Percentiles rank a stretch among this genome's conserved stretches.
Evolutionary conservation across 2,329 filamentous ascomycete species (phyloP).

Genomic region (Claviceps humidiphila): DNA sequence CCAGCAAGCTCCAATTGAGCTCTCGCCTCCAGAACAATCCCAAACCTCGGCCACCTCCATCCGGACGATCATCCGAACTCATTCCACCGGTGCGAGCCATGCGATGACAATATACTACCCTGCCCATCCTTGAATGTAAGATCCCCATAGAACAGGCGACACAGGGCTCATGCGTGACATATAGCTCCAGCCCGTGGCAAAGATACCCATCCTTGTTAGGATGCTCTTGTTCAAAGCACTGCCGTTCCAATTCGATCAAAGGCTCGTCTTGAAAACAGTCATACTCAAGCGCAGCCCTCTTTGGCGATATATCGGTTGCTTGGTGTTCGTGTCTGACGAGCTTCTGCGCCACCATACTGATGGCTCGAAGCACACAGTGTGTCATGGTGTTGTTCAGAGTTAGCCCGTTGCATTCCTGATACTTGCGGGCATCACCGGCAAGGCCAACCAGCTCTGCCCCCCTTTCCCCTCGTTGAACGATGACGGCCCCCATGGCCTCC

Average conservation of each 20-base stretch:
- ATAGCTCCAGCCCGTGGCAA: constrained; percentile 85
- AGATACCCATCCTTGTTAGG: constrained; percentile 71
- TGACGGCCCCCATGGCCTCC: constrained; percentile 59
- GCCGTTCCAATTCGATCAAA: constrained; percentile 51
- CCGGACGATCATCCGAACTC: constrained; percentile 57
- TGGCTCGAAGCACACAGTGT: constrained; percentile 64
- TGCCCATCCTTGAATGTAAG: constrained; percentile 81
- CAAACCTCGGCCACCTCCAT: constrained; percentile 45
- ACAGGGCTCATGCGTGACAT: constrained; percentile 90
- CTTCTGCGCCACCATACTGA: constrained; percentile 68
- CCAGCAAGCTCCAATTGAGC: constrained; percentile 75
- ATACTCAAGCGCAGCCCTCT: constrained; percentile 33
- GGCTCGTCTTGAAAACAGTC: constrained; percentile 57
- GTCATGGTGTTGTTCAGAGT: constrained; percentile 59
- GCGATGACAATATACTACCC: constrained; percentile 65
- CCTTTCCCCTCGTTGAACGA: constrained; percentile 50
- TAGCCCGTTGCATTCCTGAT: constrained; percentile 34
- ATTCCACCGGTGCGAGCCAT: constrained; percentile 75
- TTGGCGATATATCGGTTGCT: constrained; percentile 20
- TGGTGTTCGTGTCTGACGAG: constrained; percentile 42
- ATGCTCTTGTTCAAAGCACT: constrained; percentile 50
- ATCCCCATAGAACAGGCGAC: constrained; percentile 96
- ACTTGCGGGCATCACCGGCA: constrained; percentile 64
- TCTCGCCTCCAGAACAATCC: constrained; percentile 61
- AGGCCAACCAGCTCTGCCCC: constrained; percentile 51